Evolutionary conservation across 768 basidiomycete genomes (phyloP).

Genomic region (Postia placenta): DNA sequence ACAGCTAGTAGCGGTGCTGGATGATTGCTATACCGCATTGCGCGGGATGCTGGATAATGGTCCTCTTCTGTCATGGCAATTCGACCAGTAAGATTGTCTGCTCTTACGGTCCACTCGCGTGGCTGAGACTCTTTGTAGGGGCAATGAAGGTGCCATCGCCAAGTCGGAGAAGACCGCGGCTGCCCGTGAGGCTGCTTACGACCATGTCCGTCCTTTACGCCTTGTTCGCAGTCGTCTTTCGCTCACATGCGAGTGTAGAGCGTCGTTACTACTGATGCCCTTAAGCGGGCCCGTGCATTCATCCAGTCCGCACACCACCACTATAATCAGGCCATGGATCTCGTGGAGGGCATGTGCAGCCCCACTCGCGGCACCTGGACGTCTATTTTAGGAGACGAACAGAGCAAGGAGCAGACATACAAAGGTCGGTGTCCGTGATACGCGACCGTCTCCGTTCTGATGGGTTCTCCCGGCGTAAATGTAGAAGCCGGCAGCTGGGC

Average conservation of each 20-base stretch:
- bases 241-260: slow-evolving; percentile 7
- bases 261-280: slow-evolving; percentile 9
- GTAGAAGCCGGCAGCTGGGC: slow-evolving; percentile 16
- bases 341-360: slow-evolving; percentile 17
- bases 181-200: slow-evolving; percentile 12
- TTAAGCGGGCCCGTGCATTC: slow-evolving; percentile 11
- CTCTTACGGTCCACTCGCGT: background rate
- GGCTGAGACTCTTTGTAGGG: background rate
- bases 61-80: slow-evolving; percentile 12
- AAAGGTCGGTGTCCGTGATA: slow-evolving; percentile 5
- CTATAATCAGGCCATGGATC: slow-evolving; percentile 15
- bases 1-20: slow-evolving; percentile 9
- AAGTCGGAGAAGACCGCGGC: slow-evolving; percentile 12
- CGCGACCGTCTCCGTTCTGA: background rate
- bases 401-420: slow-evolving; percentile 17
- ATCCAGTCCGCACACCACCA: slow-evolving; percentile 18
- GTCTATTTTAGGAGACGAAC: slow-evolving; percentile 17
- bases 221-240: background rate
- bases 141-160: background rate
- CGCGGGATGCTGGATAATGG: slow-evolving; percentile 11
- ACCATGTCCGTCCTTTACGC: slow-evolving; percentile 6
- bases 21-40: slow-evolving; percentile 11
- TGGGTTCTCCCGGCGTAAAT: background rate
- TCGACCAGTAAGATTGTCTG: slow-evolving; percentile 5
- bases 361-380: slow-evolving; percentile 14